Evolutionary conservation across 768 basidiomycete genomes (phyloP), one percentile per base, ranked within the genome.

Genomic region (Piloderma croceum): DNA sequence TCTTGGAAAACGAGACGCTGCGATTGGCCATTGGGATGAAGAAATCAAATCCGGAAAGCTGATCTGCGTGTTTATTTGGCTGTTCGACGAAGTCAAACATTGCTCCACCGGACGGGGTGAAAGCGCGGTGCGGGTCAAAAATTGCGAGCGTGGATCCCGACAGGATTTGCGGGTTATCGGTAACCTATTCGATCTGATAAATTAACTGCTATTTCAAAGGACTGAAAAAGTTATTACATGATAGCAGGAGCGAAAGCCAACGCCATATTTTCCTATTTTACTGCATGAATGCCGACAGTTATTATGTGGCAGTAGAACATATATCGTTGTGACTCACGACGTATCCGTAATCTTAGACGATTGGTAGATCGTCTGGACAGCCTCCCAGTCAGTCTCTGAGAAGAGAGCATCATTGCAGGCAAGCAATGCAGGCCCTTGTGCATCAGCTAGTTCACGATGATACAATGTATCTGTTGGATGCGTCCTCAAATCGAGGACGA

Each of bases 211-310:
- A 24, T 17, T 6, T 11, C 9, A 11, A 19, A n/a, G 21, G 25
- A n/a, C 7, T 27, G 6, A 13, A 19, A 35, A 15, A 47, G 62
- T n/a, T n/a, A n/a, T 20, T 50, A 74, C 72, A 50, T 77, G 73
- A 46, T 73, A 77, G n/a, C 64, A 63, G 0, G 70, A 67, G 13
- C 74, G 56, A 48, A 76, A 73, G 1, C 74, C 74, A 15, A 75
- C 60, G 0, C 73, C 74, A 45, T 68, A 75, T 47, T 74, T 77
- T 15, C 74, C 74, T 5, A 71, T 74, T 56, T 71, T 74, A 0
- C 73, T 74, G 49, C 13, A 17, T 20, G 24, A 13, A n/a, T 31
- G 29, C 29, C 10, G 10, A 17, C 21, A 27, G 13, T 23, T 12
- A 42, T 36, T 2, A 44, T 42, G 22, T 18, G 35, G 38, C 18